These are phyloP conservation scores for Prunus armeniaca DNA, from an alignment of 306 rosid species.

Conservation along the genomic window DNA sequence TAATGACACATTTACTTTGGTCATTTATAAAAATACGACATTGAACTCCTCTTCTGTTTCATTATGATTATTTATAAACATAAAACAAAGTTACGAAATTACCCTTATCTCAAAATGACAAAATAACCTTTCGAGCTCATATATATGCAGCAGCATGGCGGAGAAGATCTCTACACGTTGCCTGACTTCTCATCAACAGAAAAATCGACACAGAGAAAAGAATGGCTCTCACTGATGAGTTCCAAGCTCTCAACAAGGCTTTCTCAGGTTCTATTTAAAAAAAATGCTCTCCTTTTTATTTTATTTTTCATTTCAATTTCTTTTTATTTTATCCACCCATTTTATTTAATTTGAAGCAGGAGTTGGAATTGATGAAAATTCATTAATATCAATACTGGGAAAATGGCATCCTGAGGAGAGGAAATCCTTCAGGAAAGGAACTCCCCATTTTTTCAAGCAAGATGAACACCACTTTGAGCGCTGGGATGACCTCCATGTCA, in stretches of 20 bases:
- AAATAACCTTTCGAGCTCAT: constrained; percentile 20
- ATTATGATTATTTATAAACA: background rate
- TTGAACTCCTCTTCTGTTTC: background rate
- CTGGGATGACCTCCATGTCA: constrained; percentile 54
- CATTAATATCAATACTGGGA: constrained; percentile 57
- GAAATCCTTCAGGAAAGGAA: constrained; percentile 54
- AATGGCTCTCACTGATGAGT: constrained; percentile 57
- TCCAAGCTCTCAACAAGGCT: constrained; percentile 64
- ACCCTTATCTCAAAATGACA: constrained; percentile 28
- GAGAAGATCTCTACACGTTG: constrained; percentile 5
- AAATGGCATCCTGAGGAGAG: constrained; percentile 65
- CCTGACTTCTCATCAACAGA: background rate
- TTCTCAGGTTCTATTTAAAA: constrained; percentile 59
- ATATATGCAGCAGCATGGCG: constrained; percentile 11
- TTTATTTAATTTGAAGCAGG: constrained; percentile 37
- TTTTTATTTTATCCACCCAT: background rate
- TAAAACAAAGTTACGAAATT: background rate
- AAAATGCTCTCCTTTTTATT: background rate
- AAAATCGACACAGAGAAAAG: background rate
- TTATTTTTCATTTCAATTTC: background rate
- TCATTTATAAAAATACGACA: background rate
- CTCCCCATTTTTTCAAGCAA: constrained; percentile 47
- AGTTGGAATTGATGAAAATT: constrained; percentile 82
- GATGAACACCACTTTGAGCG: constrained; percentile 81
- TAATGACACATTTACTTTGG: background rate